Evolutionary conservation across 345 rosid species (phyloP).

Genomic region (Salix viminalis): DNA sequence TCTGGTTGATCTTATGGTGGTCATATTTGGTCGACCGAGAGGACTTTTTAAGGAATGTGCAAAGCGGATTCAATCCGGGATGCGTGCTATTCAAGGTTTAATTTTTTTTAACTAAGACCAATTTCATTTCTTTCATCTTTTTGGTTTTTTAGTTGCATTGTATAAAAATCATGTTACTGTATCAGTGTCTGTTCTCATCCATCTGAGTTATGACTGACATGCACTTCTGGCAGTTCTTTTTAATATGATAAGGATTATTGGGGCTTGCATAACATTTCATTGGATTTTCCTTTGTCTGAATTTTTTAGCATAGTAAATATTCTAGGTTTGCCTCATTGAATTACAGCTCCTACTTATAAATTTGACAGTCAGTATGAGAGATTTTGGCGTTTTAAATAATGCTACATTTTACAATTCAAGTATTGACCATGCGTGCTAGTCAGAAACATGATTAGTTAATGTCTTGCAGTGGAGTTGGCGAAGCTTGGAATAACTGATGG

Average conservation of each 20-base stretch:
- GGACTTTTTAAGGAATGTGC: constrained; percentile 91
- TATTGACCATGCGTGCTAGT: background rate
- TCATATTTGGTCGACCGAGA: constrained; percentile 84
- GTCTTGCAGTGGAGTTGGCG: constrained; percentile 68
- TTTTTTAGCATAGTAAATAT: background rate
- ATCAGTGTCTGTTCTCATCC: background rate
- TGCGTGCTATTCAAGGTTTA: constrained; percentile 69
- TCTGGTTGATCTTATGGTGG: constrained; percentile 87
- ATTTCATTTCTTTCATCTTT: background rate
- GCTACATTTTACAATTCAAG: background rate
- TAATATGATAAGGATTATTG: too few species aligned
- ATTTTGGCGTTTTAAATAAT: background rate
- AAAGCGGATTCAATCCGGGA: constrained; percentile 83
- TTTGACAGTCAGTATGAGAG: background rate
- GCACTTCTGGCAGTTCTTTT: too few species aligned
- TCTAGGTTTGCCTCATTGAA: background rate
- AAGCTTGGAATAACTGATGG: constrained; percentile 84
- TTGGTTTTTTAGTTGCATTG: background rate
- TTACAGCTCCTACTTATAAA: background rate
- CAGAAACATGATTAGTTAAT: constrained; percentile 19
- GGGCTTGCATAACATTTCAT: background rate
- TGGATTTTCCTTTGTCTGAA: background rate
- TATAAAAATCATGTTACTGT: background rate
- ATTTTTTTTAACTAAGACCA: background rate
- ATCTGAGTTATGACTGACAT: background rate